Conservation (phyloP, 148 eudicot species). For the Limonium bicolor region DNA sequence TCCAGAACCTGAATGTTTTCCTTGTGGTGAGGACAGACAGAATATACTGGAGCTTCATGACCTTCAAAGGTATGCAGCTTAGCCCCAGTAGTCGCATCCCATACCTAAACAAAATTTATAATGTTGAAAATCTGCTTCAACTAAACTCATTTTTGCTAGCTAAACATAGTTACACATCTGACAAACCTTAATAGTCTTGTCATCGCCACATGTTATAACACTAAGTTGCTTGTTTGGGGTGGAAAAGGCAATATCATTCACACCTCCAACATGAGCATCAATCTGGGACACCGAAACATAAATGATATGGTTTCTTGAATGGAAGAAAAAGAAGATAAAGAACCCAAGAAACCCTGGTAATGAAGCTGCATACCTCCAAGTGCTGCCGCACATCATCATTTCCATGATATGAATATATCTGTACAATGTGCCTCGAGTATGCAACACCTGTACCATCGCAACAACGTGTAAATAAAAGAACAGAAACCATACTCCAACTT, state of each 20-base stretch:
- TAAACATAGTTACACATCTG: too few species aligned
- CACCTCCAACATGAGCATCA: constrained; percentile 88
- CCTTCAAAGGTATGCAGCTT: constrained; percentile 76
- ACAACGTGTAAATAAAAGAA: background rate
- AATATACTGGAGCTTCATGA: constrained; percentile 82
- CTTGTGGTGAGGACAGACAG: constrained; percentile 78
- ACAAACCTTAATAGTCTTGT: constrained; percentile 68
- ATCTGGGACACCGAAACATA: constrained; percentile 36
- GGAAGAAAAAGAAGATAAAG: background rate
- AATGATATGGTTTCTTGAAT: background rate
- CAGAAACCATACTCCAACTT: background rate
- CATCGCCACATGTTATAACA: constrained; percentile 88
- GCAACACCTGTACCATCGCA: constrained; percentile 33
- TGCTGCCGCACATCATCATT: constrained; percentile 30
- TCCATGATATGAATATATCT: constrained; percentile 34
- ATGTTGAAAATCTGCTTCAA: too few species aligned
- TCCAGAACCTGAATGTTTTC: constrained; percentile 50
- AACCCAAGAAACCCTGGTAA: background rate
- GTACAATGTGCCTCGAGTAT: constrained; percentile 52
- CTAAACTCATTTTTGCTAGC: too few species aligned
- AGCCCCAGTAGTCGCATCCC: constrained; percentile 68
- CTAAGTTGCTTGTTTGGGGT: constrained; percentile 65
- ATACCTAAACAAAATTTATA: too few species aligned
- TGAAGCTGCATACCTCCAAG: constrained; percentile 52
- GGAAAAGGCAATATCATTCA: constrained; percentile 85